Evolutionary conservation across 495 filamentous ascomycete species (phyloP).

Genomic region (Tricharina praecox): DNA sequence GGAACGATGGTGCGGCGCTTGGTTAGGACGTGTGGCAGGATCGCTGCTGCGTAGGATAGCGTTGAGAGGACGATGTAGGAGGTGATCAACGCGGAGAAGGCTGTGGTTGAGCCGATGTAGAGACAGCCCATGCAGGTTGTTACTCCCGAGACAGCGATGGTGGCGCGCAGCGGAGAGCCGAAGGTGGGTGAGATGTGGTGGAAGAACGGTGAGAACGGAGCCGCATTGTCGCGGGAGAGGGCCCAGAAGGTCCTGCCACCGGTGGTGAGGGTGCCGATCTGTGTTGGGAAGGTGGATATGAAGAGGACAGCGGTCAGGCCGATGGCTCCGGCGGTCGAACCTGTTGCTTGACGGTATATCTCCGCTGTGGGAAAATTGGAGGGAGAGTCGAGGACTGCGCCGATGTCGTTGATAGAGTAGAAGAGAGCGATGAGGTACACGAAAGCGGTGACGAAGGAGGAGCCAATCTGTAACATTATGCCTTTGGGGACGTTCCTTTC

Average conservation of each 20-base stretch:
- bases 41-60: slow-evolving; percentile 56
- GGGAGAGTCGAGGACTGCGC: slow-evolving; percentile 37
- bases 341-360: slow-evolving; percentile 67
- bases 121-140: slow-evolving; percentile 55
- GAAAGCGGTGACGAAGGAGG: slow-evolving; percentile 48
- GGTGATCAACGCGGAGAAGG: slow-evolving; percentile 60
- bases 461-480: slow-evolving; percentile 40
- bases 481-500: slow-evolving; percentile 45
- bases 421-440: slow-evolving; percentile 57
- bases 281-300: slow-evolving; percentile 45
- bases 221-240: slow-evolving; percentile 55
- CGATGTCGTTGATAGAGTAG: slow-evolving; percentile 52
- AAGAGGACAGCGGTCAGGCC: slow-evolving; percentile 37
- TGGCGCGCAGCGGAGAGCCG: slow-evolving; percentile 52
- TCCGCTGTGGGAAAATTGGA: slow-evolving; percentile 56
- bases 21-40: slow-evolving; percentile 54
- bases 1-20: slow-evolving; percentile 44
- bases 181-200: slow-evolving; percentile 34
- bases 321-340: slow-evolving; percentile 38
- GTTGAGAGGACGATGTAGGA: slow-evolving; percentile 59
- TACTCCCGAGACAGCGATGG: slow-evolving; percentile 43
- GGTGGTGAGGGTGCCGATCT: slow-evolving; percentile 54
- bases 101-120: slow-evolving; percentile 52
- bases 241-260: slow-evolving; percentile 77
- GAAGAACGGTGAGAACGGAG: slow-evolving; percentile 36